Percentiles rank a stretch among this genome's conserved stretches.
Evolutionary conservation across 495 filamentous ascomycete species (phyloP).

Genomic region (Talaromyces trachyspermus): DNA sequence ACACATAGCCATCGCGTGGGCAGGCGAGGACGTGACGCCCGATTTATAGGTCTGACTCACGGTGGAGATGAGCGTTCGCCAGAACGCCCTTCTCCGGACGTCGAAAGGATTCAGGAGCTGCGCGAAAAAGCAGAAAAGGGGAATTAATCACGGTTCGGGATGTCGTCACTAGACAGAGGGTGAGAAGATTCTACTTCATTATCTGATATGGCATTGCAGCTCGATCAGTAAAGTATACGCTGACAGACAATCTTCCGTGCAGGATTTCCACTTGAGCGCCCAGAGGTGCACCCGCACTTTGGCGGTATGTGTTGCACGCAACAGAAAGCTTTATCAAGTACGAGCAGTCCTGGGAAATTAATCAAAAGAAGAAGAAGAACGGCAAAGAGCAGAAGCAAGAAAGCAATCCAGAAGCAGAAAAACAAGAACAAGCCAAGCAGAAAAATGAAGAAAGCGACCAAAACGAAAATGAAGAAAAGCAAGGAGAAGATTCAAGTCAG

Average conservation of each 20-base stretch:
- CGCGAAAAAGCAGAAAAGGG: slow-evolving; percentile 12
- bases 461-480: slow-evolving; percentile 11
- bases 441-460: slow-evolving; percentile 8
- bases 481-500: too few species aligned
- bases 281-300: slow-evolving; percentile 13
- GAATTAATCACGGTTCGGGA: slow-evolving; percentile 13
- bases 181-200: not conserved
- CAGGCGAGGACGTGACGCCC: slow-evolving; percentile 7
- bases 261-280: slow-evolving; percentile 9
- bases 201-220: not conserved
- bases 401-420: slow-evolving; percentile 6
- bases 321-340: slow-evolving; percentile 15
- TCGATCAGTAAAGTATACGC: too few species aligned
- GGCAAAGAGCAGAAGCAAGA: slow-evolving; percentile 1
- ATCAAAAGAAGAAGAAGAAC: slow-evolving; percentile 12
- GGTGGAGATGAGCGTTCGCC: slow-evolving; percentile 8
- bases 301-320: slow-evolving; percentile 16
- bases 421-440: slow-evolving; percentile 1
- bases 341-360: slow-evolving; percentile 12
- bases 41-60: slow-evolving; percentile 13
- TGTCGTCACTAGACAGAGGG: slow-evolving; percentile 13
- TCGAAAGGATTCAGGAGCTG: slow-evolving; percentile 16
- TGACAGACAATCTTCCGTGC: too few species aligned
- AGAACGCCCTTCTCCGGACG: slow-evolving; percentile 10
- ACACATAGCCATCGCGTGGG: slow-evolving; percentile 13